Conservation (phyloP, 2,329 filamentous ascomycete species). For the Diaporthe nobilis region DNA sequence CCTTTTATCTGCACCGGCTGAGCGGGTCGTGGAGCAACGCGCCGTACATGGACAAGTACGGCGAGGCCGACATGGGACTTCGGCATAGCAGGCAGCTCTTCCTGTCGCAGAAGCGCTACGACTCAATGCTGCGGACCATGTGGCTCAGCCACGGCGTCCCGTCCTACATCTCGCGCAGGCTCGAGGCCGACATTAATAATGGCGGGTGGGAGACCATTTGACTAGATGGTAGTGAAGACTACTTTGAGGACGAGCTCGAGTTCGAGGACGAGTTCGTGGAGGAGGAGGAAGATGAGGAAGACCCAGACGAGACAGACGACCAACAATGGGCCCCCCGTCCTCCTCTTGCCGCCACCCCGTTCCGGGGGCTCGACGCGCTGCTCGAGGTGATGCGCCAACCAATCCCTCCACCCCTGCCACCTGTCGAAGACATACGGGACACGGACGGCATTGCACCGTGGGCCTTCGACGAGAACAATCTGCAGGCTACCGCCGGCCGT, state of each 20-base stretch:
- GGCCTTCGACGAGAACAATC: constrained; percentile 9
- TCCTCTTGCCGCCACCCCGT: not conserved
- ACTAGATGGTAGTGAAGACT: constrained; percentile 44
- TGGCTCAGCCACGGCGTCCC: constrained; percentile 92
- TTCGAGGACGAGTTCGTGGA: constrained; percentile 22
- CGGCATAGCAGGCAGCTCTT: constrained; percentile 90
- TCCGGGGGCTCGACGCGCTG: constrained; percentile 11
- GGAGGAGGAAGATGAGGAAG: constrained; percentile 6
- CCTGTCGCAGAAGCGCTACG: constrained; percentile 94
- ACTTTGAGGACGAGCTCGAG: constrained; percentile 5
- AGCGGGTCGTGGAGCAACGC: constrained; percentile 89
- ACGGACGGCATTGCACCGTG: constrained; percentile 23
- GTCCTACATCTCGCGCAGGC: constrained; percentile 87
- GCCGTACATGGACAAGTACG: constrained; percentile 95
- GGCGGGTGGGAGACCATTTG: constrained; percentile 94
- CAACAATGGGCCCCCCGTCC: not conserved
- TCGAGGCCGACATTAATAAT: constrained; percentile 97
- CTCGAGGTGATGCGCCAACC: constrained; percentile 27
- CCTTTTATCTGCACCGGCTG: constrained; percentile 86
- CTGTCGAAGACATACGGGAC: constrained; percentile 4
- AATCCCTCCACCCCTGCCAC: not conserved
- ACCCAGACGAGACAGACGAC: not conserved
- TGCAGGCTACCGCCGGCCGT: not conserved
- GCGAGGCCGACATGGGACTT: constrained; percentile 93
- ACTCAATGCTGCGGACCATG: constrained; percentile 85